Base-by-base conservation (phyloP, 306 rosid species). In the Astragalus membranaceus region DNA sequence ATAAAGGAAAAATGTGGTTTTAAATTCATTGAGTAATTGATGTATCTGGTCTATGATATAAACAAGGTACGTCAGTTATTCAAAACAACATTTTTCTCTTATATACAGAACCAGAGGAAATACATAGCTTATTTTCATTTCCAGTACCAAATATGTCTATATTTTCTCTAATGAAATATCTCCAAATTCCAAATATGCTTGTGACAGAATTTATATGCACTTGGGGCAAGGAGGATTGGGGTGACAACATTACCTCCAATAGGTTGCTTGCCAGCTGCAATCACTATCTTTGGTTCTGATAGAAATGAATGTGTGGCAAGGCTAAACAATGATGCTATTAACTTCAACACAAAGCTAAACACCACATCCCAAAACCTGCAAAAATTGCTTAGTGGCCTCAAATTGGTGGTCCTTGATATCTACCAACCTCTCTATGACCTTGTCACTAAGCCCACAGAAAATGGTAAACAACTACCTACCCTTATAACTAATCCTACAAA, bases 141-240 rank as follows among this genome's bases (percentile, higher is more conserved):
- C 23, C 23, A 20, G 23, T 20, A 33, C 37, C 37, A 33, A 33
- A 35, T 35, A 35, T 35, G 5, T 5, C 7, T 35, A 7, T 35
- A 7, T 35, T 35, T 35, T 35, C 39, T 35, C 7, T 35, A 35
- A 35, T 4, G 37, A 33, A n/a, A 20, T 20, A 61, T 33, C 61
- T 51, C 16, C 13, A 57, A 75, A 60, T 76, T 68, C 9, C 41
- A 50, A 75, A 60, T 74, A 71, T 82, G 75, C 26, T 13, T 57
- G 16, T 75, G 62, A 69, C 84, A 92, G 98, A 73, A 74, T 16
- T 73, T 92, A 41, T 92, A 89, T 79, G 84, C 75, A 15, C 73
- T 92, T 70, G 94, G 96, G 71, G 94, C 90, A 57, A 77, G 96
- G 83, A 89, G 5, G 72, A 87, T 92, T 20, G 96, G 92, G 52